These are phyloP conservation scores for Helotiales sp. DNA, from an alignment of 2,329 filamentous ascomycete genomes.

Conservation along the genomic window DNA sequence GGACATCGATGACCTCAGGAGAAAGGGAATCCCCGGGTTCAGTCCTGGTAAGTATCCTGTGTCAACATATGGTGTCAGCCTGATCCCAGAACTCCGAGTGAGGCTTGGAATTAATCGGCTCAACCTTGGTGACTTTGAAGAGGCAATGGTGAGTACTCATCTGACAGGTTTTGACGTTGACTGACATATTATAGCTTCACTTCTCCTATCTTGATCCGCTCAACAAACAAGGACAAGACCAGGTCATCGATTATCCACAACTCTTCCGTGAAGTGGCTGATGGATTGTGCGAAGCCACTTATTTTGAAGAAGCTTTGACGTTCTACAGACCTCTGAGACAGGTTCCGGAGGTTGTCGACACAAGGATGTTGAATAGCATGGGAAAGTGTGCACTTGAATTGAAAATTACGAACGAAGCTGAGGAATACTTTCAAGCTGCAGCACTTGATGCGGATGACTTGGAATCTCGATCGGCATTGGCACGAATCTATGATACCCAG, in stretches of 20 bases:
- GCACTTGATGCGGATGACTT: conserved; percentile 74
- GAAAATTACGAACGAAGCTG: conserved; percentile 69
- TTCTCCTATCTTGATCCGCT: conserved; percentile 71
- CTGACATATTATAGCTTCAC: conserved; percentile 56
- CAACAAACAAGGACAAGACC: conserved; percentile 53
- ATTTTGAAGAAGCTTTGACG: conserved; percentile 59
- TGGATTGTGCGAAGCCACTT: conserved; percentile 55
- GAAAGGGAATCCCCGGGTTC: conserved; percentile 66
- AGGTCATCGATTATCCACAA: conserved; percentile 72
- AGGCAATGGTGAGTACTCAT: conserved; percentile 69
- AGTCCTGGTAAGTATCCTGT: conserved; percentile 56
- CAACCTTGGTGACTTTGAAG: conserved; percentile 67
- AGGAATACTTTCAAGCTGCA: conserved; percentile 78
- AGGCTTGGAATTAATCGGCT: conserved; percentile 87
- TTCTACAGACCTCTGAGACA: conserved; percentile 62
- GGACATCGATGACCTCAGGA: conserved; percentile 75
- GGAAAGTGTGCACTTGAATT: conserved; percentile 72
- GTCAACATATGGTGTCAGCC: conserved; percentile 69
- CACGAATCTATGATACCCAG: conserved; percentile 80
- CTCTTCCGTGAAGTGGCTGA: conserved; percentile 77
- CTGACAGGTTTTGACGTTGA: neutral
- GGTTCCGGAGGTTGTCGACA: conserved; percentile 55
- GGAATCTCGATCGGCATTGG: conserved; percentile 78
- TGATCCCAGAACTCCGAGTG: conserved; percentile 82
- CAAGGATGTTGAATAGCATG: conserved; percentile 43